phyloP scores from a whole-genome alignment of 345 rosid genomes.

The Eucalyptus curtisii region DNA sequence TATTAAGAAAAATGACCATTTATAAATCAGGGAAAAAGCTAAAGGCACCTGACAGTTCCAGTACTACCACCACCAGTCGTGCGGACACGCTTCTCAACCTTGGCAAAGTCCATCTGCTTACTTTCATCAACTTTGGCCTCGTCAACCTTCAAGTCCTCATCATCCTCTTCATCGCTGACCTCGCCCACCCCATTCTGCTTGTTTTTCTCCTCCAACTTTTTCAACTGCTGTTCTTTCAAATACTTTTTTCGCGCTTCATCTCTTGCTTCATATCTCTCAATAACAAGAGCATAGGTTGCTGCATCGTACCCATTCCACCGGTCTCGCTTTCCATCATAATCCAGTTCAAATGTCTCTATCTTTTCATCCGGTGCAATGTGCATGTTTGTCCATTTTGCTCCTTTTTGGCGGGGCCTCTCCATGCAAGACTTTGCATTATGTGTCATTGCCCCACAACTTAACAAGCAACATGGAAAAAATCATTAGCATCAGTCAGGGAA shows the following conservation, averaged over 20 bases:
- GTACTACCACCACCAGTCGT: constrained; percentile 94
- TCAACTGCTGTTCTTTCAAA: constrained; percentile 63
- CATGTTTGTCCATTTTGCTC: constrained; percentile 61
- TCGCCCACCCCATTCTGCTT: constrained; percentile 22
- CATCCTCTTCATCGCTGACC: constrained; percentile 32
- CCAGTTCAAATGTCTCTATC: constrained; percentile 63
- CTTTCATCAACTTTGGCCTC: constrained; percentile 89
- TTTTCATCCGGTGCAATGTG: constrained; percentile 83
- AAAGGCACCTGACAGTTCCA: constrained; percentile 71
- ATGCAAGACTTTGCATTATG: constrained; percentile 55
- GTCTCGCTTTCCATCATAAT: constrained; percentile 81
- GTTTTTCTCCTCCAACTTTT: constrained; percentile 66
- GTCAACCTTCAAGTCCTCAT: constrained; percentile 59
- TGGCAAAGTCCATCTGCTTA: constrained; percentile 90
- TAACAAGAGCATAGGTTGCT: constrained; percentile 47
- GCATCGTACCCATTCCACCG: constrained; percentile 80
- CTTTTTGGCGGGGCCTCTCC: constrained; percentile 67
- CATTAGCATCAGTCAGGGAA: not conserved
- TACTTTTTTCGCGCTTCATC: constrained; percentile 60
- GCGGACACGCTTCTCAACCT: constrained; percentile 90
- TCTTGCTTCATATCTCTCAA: constrained; percentile 75
- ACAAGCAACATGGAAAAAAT: not conserved
- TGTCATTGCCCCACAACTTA: constrained; percentile 82
- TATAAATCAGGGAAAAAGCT: not conserved
- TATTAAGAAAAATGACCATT: not conserved